A percentile compares a stretch with the other conserved stretches of the same genome.
Evolutionary conservation across 768 basidiomycete species (phyloP).

Genomic region (Artomyces pyxidatus): DNA sequence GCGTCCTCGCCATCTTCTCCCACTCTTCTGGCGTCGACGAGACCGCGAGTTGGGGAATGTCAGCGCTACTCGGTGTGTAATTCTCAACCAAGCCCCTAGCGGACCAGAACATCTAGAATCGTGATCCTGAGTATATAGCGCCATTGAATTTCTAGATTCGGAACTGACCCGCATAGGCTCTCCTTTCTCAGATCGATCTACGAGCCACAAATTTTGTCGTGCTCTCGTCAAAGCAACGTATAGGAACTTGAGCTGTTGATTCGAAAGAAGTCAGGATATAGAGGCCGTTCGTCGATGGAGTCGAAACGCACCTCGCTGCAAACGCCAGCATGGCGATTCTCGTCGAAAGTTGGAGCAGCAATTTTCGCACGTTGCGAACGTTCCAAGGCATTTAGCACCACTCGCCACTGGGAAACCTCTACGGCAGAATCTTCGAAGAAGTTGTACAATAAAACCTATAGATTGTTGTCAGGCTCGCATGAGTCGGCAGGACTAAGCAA

Average conservation of each 20-base stretch:
- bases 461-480: neutral
- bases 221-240: constrained; percentile 65
- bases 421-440: constrained; percentile 63
- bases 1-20: constrained; percentile 29
- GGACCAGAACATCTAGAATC: constrained; percentile 54
- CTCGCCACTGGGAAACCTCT: constrained; percentile 45
- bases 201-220: constrained; percentile 60
- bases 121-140: too few relatives aligned
- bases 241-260: constrained; percentile 49
- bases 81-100: constrained; percentile 36
- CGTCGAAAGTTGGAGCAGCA: constrained; percentile 39
- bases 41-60: constrained; percentile 46
- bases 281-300: neutral
- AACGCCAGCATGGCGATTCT: constrained; percentile 33
- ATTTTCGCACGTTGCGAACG: constrained; percentile 13
- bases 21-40: constrained; percentile 44
- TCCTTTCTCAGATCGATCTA: constrained; percentile 48
- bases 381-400: constrained; percentile 36
- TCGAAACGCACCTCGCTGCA: constrained; percentile 10
- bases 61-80: constrained; percentile 37
- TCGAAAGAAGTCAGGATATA: neutral
- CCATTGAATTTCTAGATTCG: too few relatives aligned
- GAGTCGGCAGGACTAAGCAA: neutral
- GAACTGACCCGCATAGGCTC: constrained; percentile 50
- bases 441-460: constrained; percentile 63